These are phyloP conservation scores for Apium graveolens DNA, from an alignment of 129 eudicot genomes.

Conservation along the genomic window DNA sequence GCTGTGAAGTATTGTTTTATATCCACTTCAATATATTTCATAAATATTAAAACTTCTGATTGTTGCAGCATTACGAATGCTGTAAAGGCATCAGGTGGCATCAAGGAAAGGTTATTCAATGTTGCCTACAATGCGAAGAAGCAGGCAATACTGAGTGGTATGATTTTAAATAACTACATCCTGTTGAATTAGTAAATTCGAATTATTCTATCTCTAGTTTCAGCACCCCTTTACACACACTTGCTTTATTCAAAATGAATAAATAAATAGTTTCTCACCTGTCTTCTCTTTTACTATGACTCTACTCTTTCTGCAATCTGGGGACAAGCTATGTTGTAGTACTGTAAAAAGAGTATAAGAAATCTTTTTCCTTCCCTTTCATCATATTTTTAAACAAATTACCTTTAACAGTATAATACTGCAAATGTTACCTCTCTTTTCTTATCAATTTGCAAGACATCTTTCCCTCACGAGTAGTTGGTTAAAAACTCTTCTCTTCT, in stretches of 20 bases:
- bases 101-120: conserved; percentile 57
- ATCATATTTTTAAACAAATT: background rate
- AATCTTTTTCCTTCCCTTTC: background rate
- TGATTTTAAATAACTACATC: conserved; percentile 2
- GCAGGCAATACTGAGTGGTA: conserved; percentile 69
- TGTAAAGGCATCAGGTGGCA: conserved; percentile 64
- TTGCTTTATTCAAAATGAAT: background rate
- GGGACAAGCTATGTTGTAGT: background rate
- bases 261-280: background rate
- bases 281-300: background rate
- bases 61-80: conserved; percentile 56
- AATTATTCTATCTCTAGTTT: background rate
- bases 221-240: background rate
- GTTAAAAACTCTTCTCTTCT: background rate
- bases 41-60: conserved; percentile 5
- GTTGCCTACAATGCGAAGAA: conserved; percentile 76
- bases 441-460: background rate
- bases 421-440: background rate
- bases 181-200: background rate
- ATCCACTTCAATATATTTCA: background rate
- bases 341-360: background rate
- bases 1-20: background rate
- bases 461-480: background rate
- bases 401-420: no score
- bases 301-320: background rate